A percentile compares a stretch with the other conserved stretches of the same genome.
Evolutionary conservation across 2,329 filamentous ascomycete species (phyloP).

Genomic region (Tolypocladium ophioglossoides): DNA sequence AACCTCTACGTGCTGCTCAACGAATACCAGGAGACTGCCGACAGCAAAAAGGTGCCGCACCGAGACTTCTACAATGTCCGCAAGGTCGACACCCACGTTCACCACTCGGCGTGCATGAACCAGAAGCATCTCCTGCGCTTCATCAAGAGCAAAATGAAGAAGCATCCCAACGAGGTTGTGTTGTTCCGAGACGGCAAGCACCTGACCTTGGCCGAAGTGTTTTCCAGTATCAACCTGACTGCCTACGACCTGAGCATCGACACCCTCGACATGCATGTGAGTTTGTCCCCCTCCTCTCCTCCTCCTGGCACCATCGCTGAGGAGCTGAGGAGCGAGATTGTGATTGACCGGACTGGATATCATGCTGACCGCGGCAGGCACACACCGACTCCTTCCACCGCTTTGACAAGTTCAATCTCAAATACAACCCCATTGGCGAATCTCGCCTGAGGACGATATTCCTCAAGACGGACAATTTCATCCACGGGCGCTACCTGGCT

Average conservation of each 20-base stretch:
- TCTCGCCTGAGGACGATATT: slow-evolving; percentile 96
- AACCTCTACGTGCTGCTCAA: slow-evolving; percentile 89
- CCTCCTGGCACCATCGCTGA: not conserved
- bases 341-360: not conserved
- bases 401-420: slow-evolving; percentile 99
- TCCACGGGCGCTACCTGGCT: slow-evolving; percentile 87
- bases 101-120: slow-evolving; percentile 99
- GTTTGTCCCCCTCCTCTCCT: slow-evolving; percentile 20
- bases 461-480: slow-evolving; percentile 96
- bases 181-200: slow-evolving; percentile 87
- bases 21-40: slow-evolving; percentile 94
- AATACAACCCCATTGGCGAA: slow-evolving; percentile 96
- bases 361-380: slow-evolving; percentile 40
- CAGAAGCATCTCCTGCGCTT: slow-evolving; percentile 97
- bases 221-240: slow-evolving; percentile 93
- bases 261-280: slow-evolving; percentile 94
- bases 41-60: slow-evolving; percentile 95
- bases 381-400: slow-evolving; percentile 97
- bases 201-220: slow-evolving; percentile 84
- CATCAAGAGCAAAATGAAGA: slow-evolving; percentile 99
- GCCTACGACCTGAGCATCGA: slow-evolving; percentile 98
- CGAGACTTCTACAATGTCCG: slow-evolving; percentile 98
- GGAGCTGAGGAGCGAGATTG: no score
- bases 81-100: slow-evolving; percentile 97
- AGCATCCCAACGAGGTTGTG: slow-evolving; percentile 87